Evolutionary conservation across 2,329 filamentous ascomycete species (phyloP).

Genomic region (Colletotrichum abscissum): DNA sequence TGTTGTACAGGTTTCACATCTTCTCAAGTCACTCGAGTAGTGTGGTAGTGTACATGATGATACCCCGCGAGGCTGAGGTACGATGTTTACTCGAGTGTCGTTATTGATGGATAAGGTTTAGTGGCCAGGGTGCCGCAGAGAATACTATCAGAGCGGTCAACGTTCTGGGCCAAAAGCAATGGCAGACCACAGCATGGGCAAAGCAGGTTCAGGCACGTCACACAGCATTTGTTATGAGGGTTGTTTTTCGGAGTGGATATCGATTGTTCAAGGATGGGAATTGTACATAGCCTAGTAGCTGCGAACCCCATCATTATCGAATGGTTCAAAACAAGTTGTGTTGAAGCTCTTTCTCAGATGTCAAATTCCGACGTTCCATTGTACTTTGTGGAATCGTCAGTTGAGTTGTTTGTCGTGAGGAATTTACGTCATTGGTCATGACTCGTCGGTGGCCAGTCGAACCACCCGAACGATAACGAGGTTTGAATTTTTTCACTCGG

Average conservation of each 20-base stretch:
- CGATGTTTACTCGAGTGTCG: background rate
- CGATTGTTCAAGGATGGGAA: background rate
- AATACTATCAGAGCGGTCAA: background rate
- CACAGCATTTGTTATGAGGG: background rate
- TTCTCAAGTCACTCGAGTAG: background rate
- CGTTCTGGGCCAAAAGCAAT: background rate
- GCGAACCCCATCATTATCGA: background rate
- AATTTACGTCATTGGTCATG: slow-evolving; percentile 29
- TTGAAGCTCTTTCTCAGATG: background rate
- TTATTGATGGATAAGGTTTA: background rate
- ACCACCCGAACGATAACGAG: slow-evolving; percentile 7
- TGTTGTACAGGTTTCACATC: background rate
- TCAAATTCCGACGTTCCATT: background rate
- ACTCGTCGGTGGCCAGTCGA: slow-evolving; percentile 24
- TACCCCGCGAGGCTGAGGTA: background rate
- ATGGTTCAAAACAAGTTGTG: background rate
- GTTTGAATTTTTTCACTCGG: background rate
- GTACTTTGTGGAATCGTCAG: background rate
- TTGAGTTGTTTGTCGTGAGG: background rate
- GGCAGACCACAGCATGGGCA: background rate
- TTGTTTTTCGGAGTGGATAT: background rate
- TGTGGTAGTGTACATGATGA: background rate
- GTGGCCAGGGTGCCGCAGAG: background rate
- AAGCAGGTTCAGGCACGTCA: background rate
- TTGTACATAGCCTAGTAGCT: background rate